Evolutionary conservation across 441 rosid genomes (phyloP), one percentile per base, ranked within the genome.

Genomic region (Eutrema salsugineum): DNA sequence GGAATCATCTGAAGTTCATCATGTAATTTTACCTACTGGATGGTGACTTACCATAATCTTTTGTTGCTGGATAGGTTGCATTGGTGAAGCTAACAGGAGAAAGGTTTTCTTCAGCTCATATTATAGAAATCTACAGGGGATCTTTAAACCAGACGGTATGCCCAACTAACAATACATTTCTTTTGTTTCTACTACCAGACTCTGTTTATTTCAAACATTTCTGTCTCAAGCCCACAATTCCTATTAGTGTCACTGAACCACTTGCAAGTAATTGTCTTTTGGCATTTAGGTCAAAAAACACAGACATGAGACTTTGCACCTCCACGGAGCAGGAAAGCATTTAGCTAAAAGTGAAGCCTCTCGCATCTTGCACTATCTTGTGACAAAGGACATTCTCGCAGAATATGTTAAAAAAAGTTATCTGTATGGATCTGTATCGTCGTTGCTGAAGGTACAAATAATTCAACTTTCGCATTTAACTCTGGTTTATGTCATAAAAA

Each of bases 351-450:
- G 83, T 53, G 98, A 90, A 86, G 95, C 91, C 48, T 90, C 90
- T 44, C 88, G 95, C 44, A 56, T 93, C 79, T 60, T 93, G 69
- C 92, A 88, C 9, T 84, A 88, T 83, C 95, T 93, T 59, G 95
- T 93, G 48, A 83, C 81, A 16, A 83, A 88, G 59, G 92, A 87
- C 77, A 80, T 84, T 73, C 94, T 93, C 60, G 66, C 63, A 42
- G 98, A 90, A 80, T 89, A 85, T 30, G 91, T 91, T 58, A 91
- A 83, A 84, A 93, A 93, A 84, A 93, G 97, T 81, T 97, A 93
- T 71, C 5, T 85, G 63, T 90, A 88, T 69, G 97, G 98, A 79
- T 85, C 97, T 72, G 89, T 93, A 20, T 90, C 98, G 56, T 88
- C 98, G n/a, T 77, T 90, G 24, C 57, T 90, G 33, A 93, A 90